phyloP scores from a whole-genome alignment of 306 rosid species.

The Cucumis melo region DNA sequence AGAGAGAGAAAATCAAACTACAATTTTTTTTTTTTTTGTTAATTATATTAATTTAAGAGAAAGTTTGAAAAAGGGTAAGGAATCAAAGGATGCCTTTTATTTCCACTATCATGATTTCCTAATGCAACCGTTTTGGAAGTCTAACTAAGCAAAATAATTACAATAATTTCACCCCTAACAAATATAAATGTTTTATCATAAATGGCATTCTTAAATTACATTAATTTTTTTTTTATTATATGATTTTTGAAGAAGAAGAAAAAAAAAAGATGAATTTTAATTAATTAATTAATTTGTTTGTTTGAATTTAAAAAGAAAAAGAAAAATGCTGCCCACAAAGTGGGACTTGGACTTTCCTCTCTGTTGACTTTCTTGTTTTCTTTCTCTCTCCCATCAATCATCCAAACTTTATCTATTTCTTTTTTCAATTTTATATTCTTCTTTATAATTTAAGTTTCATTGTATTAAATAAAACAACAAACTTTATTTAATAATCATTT shows the following conservation, averaged over 20 bases:
- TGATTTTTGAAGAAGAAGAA: no score
- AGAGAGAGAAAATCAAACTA: slow-evolving; percentile 12
- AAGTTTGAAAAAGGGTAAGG: slow-evolving; percentile 13
- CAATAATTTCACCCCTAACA: no score
- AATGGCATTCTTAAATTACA: no score
- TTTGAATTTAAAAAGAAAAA: neutral
- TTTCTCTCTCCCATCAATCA: neutral
- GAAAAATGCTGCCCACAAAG: slow-evolving; percentile 16
- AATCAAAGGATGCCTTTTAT: slow-evolving; percentile 16
- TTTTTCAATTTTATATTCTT: no score
- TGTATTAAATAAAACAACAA: no score
- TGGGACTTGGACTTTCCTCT: slow-evolving; percentile 22
- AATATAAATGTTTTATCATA: no score
- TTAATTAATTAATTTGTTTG: no score
- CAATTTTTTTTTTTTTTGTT: neutral
- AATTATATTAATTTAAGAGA: neutral
- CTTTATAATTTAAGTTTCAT: no score
- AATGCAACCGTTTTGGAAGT: slow-evolving; percentile 25
- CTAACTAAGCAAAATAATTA: slow-evolving; percentile 8
- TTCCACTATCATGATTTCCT: slow-evolving; percentile 16
- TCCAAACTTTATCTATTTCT: no score
- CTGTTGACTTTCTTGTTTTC: slow-evolving; percentile 30
- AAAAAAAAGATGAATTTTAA: no score
- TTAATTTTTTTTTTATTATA: no score
- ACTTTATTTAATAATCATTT: no score